These are phyloP conservation scores for Phytophthora melonis DNA, from an alignment of 352 stramenopile species.

Conservation along the genomic window DNA sequence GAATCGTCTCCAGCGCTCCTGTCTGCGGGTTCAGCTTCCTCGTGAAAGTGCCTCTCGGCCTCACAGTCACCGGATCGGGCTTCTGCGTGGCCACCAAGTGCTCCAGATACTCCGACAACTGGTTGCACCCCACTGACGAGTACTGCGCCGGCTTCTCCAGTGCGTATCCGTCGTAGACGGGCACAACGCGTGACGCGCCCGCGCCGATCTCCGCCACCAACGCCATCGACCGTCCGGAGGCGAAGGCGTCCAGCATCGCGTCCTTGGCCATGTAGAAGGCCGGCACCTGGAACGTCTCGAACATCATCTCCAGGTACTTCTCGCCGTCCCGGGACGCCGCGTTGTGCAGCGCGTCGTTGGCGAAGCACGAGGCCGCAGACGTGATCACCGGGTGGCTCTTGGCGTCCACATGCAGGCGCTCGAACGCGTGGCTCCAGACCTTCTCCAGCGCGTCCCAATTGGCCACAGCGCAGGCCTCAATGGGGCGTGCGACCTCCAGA, in stretches of 20 bases:
- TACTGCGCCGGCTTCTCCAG: slow-evolving; percentile 82
- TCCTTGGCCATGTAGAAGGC: slow-evolving; percentile 93
- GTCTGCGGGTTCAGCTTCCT: slow-evolving; percentile 56
- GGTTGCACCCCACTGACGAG: slow-evolving; percentile 78
- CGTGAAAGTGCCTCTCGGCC: slow-evolving; percentile 74
- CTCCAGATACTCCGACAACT: slow-evolving; percentile 75
- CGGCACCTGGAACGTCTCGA: slow-evolving; percentile 91
- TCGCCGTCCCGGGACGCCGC: slow-evolving; percentile 66
- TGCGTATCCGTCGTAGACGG: slow-evolving; percentile 92
- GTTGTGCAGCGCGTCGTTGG: slow-evolving; percentile 71
- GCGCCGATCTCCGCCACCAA: slow-evolving; percentile 92
- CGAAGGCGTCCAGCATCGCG: slow-evolving; percentile 91
- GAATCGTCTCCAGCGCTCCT: slow-evolving; percentile 66
- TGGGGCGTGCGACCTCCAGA: slow-evolving; percentile 64
- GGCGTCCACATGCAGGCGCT: slow-evolving; percentile 70
- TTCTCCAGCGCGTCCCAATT: slow-evolving; percentile 91
- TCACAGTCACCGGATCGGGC: slow-evolving; percentile 45
- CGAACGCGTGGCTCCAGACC: slow-evolving; percentile 84
- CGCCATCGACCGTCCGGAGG: slow-evolving; percentile 87
- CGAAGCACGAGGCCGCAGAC: slow-evolving; percentile 77
- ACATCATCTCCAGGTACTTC: slow-evolving; percentile 93
- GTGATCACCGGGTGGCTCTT: slow-evolving; percentile 84
- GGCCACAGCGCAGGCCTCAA: slow-evolving; percentile 65
- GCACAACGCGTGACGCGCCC: slow-evolving; percentile 85
- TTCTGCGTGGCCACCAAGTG: slow-evolving; percentile 66